Conservation (phyloP, 176 grass and related monocot species). For the Oryza rufipogon region DNA sequence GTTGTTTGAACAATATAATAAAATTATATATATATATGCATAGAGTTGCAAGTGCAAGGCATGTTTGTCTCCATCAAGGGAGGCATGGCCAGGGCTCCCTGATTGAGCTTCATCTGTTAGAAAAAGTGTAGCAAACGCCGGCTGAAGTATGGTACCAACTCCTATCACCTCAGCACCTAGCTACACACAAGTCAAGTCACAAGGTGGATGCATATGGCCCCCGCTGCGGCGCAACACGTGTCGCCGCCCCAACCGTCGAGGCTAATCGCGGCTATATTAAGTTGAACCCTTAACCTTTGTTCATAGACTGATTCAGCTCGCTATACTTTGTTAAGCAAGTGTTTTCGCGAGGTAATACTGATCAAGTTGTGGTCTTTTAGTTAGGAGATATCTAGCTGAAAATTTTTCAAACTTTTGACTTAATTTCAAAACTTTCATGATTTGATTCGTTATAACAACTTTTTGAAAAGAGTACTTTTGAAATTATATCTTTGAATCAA, state of each 20-base stretch:
- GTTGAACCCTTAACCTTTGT: not conserved
- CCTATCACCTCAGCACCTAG: slow-evolving; percentile 42
- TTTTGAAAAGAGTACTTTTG: not conserved
- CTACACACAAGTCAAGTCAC: slow-evolving; percentile 7
- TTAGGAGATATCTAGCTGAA: not conserved
- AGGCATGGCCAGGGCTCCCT: slow-evolving; percentile 54
- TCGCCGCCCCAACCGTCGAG: not conserved
- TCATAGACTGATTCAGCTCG: not conserved
- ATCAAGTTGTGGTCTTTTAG: not conserved
- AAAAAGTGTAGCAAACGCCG: slow-evolving; percentile 37
- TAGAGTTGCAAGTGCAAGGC: not conserved
- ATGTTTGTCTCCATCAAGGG: slow-evolving; percentile 48
- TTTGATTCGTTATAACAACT: not conserved
- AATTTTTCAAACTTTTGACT: not conserved
- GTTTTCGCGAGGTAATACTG: not conserved
- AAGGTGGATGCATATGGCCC: not conserved
- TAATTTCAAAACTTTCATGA: not conserved
- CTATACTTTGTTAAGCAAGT: not conserved
- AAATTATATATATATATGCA: too few species aligned
- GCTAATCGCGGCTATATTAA: not conserved
- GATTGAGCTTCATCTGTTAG: slow-evolving; percentile 53
- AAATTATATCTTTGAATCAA: not conserved
- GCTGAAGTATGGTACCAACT: slow-evolving; percentile 20
- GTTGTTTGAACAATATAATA: slow-evolving; percentile 5
- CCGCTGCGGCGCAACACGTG: not conserved